Conservation (phyloP, 2,329 filamentous ascomycete genomes). For the Epichloe typhina region DNA sequence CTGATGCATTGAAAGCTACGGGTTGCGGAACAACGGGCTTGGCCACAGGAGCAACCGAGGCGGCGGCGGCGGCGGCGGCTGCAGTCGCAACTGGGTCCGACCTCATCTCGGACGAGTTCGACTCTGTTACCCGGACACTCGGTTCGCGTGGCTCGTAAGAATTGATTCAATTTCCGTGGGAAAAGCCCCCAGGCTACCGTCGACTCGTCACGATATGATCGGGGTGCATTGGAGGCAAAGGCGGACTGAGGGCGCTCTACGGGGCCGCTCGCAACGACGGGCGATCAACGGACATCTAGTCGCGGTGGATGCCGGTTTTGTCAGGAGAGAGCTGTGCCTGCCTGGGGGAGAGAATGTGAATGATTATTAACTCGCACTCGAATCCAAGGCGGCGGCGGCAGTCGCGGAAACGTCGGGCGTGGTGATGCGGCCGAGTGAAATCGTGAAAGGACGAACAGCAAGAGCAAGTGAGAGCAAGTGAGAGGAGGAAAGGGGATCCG, state of each 20-base stretch:
- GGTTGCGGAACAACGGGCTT: conserved; percentile 5
- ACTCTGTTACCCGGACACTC: background rate
- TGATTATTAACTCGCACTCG: background rate
- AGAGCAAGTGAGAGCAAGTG: background rate
- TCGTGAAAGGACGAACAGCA: background rate
- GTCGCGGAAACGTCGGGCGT: background rate
- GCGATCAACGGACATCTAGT: background rate
- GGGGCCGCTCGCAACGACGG: background rate
- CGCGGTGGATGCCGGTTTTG: background rate
- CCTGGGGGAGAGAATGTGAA: background rate
- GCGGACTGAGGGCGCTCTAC: background rate
- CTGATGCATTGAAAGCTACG: conserved; percentile 11
- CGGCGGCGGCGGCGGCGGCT: conserved; percentile 2
- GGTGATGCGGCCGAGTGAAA: background rate
- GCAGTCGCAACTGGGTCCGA: conserved; percentile 4
- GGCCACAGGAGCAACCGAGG: background rate
- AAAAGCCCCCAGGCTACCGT: background rate
- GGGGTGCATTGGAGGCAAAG: conserved; percentile 2
- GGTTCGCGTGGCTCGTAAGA: background rate
- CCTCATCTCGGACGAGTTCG: conserved; percentile 2
- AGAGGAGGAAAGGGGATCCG: background rate
- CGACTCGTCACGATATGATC: background rate
- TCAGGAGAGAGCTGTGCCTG: background rate
- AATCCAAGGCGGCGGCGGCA: background rate
- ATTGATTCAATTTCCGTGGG: background rate